Evolutionary conservation across 768 basidiomycete genomes (phyloP).

Genomic region (Royoungia palumana): DNA sequence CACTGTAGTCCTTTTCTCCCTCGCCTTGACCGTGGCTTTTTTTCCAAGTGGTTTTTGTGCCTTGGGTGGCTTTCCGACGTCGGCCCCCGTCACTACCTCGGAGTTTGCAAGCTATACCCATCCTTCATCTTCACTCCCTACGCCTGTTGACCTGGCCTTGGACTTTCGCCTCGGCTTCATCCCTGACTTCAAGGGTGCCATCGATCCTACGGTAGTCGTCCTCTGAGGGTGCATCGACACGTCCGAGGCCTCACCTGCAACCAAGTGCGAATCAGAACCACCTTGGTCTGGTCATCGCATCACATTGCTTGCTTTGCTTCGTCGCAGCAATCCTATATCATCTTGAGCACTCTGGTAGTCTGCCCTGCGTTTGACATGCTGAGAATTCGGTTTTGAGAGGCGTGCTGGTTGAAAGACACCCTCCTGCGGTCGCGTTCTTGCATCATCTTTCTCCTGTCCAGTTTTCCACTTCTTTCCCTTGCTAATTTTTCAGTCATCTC

Average conservation of each 20-base stretch:
- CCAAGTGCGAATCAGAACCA: neutral
- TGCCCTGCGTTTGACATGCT: constrained; percentile 1
- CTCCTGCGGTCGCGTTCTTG: neutral
- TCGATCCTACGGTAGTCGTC: neutral
- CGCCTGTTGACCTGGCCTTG: neutral
- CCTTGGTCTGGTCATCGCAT: neutral
- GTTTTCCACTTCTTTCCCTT: neutral
- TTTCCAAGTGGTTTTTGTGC: neutral
- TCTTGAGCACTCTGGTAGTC: neutral
- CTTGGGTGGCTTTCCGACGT: neutral
- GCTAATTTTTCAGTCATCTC: no score
- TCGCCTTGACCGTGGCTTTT: neutral
- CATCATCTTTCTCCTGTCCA: neutral
- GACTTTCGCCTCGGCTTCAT: constrained; percentile 26
- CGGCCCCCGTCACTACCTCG: neutral
- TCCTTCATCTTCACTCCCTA: constrained; percentile 1
- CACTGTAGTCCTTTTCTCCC: neutral
- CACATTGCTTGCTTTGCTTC: neutral
- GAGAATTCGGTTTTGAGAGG: neutral
- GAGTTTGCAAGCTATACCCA: neutral
- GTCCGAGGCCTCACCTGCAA: neutral
- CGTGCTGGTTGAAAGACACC: neutral
- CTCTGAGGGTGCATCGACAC: constrained; percentile 13
- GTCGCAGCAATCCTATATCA: neutral
- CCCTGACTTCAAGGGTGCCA: constrained; percentile 24